phyloP scores from a whole-genome alignment of 257 asterid species.

The Solanum sejunctum region DNA sequence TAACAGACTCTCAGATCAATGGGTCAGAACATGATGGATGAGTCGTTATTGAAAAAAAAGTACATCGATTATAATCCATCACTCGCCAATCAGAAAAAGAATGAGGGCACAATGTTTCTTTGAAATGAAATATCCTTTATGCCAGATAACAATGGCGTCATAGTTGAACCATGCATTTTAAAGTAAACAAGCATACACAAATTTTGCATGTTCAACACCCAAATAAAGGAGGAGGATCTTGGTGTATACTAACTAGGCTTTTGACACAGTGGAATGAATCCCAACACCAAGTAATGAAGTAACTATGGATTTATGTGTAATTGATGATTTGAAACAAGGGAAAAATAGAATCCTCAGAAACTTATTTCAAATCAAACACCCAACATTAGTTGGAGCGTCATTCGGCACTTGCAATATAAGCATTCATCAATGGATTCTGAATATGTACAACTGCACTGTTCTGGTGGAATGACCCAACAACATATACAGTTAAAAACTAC shows the following conservation, averaged over 20 bases:
- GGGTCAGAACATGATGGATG: not conserved
- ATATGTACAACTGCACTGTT: not conserved
- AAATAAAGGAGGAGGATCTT: not conserved
- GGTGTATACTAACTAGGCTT: not conserved
- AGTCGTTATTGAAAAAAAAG: not conserved
- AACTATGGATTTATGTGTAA: not conserved
- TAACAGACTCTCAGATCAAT: not conserved
- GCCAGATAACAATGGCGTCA: not conserved
- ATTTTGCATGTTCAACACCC: not conserved
- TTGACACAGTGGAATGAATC: not conserved
- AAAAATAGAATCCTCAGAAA: conserved; percentile 2
- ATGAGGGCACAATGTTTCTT: not conserved
- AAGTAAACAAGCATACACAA: not conserved
- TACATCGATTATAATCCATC: too few relatives aligned
- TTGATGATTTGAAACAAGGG: not conserved
- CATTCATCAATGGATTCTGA: conserved; percentile 7
- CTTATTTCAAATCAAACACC: conserved; percentile 10
- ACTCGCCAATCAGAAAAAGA: not conserved
- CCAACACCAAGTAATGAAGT: not conserved
- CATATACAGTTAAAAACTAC: not conserved
- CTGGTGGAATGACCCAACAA: not conserved
- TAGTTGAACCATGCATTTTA: not conserved
- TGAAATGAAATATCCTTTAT: not conserved
- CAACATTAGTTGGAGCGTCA: not conserved
- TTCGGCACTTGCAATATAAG: conserved; percentile 9